Percentiles rank a stretch among this genome's conserved stretches.
Conservation (phyloP, 1,284 basidiomycete genomes). For the Rhodotorula sp. region DNA sequence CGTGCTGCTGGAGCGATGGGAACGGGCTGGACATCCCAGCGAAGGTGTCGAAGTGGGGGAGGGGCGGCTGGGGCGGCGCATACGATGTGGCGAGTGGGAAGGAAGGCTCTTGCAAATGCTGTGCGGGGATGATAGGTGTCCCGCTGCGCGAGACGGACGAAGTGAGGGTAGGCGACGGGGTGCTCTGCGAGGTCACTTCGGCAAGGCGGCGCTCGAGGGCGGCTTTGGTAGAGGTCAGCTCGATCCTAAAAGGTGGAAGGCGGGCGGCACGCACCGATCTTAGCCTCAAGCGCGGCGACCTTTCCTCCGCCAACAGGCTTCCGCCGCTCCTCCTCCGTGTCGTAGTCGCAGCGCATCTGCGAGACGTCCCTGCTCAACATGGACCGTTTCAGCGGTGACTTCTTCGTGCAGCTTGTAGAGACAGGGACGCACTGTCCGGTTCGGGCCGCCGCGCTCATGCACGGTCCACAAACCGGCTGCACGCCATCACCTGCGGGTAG, state of each 20-base stretch:
- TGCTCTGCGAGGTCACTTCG: not conserved
- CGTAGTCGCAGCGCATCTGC: slow-evolving; percentile 15
- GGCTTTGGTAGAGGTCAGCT: not conserved
- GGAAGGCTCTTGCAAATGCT: not conserved
- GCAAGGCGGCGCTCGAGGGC: not conserved
- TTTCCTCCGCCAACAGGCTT: slow-evolving; percentile 30
- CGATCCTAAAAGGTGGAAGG: not conserved
- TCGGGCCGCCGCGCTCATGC: not conserved
- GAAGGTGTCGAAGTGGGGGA: not conserved
- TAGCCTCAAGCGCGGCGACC: slow-evolving; percentile 24
- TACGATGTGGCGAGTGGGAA: not conserved
- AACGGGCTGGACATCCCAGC: not conserved
- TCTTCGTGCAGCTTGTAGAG: not conserved
- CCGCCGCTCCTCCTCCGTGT: slow-evolving; percentile 23
- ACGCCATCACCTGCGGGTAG: slow-evolving; percentile 7
- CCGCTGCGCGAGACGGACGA: not conserved
- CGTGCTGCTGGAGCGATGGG: not conserved
- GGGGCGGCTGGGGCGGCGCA: not conserved
- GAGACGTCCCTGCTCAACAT: slow-evolving; percentile 1
- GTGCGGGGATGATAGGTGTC: not conserved
- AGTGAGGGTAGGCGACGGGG: not conserved
- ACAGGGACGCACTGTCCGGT: not conserved
- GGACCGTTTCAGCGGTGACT: not conserved
- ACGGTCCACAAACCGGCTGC: slow-evolving; percentile 5
- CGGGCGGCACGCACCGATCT: slow-evolving; percentile 19